phyloP scores from a whole-genome alignment of 1,284 basidiomycete species.

The Cerioporus squamosus region DNA sequence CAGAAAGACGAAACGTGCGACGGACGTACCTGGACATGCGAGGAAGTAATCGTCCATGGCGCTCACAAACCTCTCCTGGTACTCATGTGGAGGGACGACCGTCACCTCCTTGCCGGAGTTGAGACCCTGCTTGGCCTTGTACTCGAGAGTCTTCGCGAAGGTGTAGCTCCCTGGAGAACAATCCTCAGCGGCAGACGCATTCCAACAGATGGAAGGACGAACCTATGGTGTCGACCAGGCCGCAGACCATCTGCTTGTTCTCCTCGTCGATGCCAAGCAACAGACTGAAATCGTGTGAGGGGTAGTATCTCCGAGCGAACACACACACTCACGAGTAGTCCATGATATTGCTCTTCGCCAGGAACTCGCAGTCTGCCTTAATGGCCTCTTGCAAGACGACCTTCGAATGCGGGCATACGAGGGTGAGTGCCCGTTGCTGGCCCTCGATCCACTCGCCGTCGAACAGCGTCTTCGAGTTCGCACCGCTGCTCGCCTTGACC shows the following conservation, averaged over 20 bases:
- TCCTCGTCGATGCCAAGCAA: slow-evolving; percentile 70
- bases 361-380: slow-evolving; percentile 69
- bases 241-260: slow-evolving; percentile 69
- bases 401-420: slow-evolving; percentile 75
- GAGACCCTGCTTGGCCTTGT: slow-evolving; percentile 75
- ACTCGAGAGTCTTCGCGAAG: slow-evolving; percentile 78
- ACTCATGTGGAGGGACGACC: slow-evolving; percentile 72
- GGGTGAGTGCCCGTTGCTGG: slow-evolving; percentile 64
- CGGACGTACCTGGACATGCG: slow-evolving; percentile 63
- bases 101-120: slow-evolving; percentile 68
- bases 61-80: slow-evolving; percentile 69
- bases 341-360: slow-evolving; percentile 79
- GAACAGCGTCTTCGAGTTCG: slow-evolving; percentile 62
- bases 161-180: slow-evolving; percentile 68
- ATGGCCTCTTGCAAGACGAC: slow-evolving; percentile 69
- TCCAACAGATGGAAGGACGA: neutral
- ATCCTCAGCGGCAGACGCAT: neutral
- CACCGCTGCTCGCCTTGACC: slow-evolving; percentile 52
- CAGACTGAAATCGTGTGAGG: slow-evolving; percentile 42
- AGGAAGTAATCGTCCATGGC: slow-evolving; percentile 73
- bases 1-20: neutral
- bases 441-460: slow-evolving; percentile 85
- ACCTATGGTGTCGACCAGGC: slow-evolving; percentile 82
- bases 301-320: neutral
- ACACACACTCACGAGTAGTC: slow-evolving; percentile 69